Evolutionary conservation across 371 early-diverging fungal genomes (phyloP).

Genomic region (Catenaria anguillulae): DNA sequence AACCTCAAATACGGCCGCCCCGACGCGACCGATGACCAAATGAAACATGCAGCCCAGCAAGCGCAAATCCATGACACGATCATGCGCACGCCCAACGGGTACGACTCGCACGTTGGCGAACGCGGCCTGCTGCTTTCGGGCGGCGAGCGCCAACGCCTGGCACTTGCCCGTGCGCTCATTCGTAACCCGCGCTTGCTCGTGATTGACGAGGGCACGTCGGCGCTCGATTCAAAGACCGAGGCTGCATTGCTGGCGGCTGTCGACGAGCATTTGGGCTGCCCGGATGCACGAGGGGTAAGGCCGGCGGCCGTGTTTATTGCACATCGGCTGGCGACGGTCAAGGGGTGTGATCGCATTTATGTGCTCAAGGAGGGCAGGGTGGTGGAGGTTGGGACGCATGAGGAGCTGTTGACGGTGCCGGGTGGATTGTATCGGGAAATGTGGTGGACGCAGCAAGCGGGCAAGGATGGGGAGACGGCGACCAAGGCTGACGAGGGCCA

Average conservation of each 20-base stretch:
- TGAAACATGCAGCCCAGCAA: slow-evolving; percentile 38
- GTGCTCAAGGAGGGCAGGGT: slow-evolving; percentile 52
- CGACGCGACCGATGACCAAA: slow-evolving; percentile 30
- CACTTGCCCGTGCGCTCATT: slow-evolving; percentile 60
- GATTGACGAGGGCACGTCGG: slow-evolving; percentile 89
- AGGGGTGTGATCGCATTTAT: slow-evolving; percentile 62
- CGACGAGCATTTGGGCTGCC: slow-evolving; percentile 42
- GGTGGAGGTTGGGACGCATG: slow-evolving; percentile 53
- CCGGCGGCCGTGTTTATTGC: slow-evolving; percentile 59
- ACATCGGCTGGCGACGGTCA: slow-evolving; percentile 59
- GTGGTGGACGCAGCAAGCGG: slow-evolving; percentile 60
- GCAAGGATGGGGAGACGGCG: too few relatives aligned
- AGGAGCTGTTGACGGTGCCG: slow-evolving; percentile 33
- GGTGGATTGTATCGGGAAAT: slow-evolving; percentile 62
- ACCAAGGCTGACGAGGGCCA: too few relatives aligned
- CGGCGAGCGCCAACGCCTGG: slow-evolving; percentile 68
- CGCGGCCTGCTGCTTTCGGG: slow-evolving; percentile 64
- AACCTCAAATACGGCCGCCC: slow-evolving; percentile 56
- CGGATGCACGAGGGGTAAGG: slow-evolving; percentile 16
- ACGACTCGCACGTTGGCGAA: slow-evolving; percentile 60
- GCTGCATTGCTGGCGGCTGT: slow-evolving; percentile 61
- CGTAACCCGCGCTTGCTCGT: slow-evolving; percentile 58
- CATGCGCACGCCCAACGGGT: slow-evolving; percentile 39
- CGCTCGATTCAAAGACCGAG: slow-evolving; percentile 83
- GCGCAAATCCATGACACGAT: slow-evolving; percentile 52